These are phyloP conservation scores for Lablab purpureus DNA, from an alignment of 306 rosid species.

Conservation along the genomic window DNA sequence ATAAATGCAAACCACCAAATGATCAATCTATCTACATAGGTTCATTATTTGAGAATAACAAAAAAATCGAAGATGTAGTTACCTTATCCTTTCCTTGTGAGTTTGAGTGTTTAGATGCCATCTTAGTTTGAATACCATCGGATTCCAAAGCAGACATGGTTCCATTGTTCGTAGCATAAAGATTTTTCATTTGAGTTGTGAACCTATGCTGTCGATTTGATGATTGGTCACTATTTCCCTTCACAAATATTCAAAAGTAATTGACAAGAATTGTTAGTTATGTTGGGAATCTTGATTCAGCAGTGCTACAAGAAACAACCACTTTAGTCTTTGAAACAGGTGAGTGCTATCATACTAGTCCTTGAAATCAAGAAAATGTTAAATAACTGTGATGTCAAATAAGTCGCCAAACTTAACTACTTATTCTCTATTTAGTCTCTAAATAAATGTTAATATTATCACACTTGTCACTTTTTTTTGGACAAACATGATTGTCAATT, in stretches of 20 bases:
- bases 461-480: too few species aligned
- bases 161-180: constrained; percentile 65
- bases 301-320: neutral
- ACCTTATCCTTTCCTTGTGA: constrained; percentile 70
- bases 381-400: too few species aligned
- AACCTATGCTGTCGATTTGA: constrained; percentile 65
- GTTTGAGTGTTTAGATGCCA: constrained; percentile 58
- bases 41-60: constrained; percentile 24
- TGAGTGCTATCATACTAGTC: neutral
- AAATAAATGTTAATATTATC: too few species aligned
- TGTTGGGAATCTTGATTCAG: neutral
- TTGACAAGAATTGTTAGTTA: constrained; percentile 27
- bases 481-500: too few species aligned
- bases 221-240: constrained; percentile 77
- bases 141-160: constrained; percentile 55
- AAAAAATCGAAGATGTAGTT: constrained; percentile 54
- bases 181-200: constrained; percentile 63
- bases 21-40: constrained; percentile 35
- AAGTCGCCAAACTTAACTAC: neutral
- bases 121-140: constrained; percentile 54
- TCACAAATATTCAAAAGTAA: constrained; percentile 41
- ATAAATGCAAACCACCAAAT: constrained; percentile 21
- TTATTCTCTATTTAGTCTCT: too few species aligned
- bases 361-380: neutral
- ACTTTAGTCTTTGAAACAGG: neutral